Conservation (phyloP, 306 rosid genomes). For the Fragaria nilgerrensis region DNA sequence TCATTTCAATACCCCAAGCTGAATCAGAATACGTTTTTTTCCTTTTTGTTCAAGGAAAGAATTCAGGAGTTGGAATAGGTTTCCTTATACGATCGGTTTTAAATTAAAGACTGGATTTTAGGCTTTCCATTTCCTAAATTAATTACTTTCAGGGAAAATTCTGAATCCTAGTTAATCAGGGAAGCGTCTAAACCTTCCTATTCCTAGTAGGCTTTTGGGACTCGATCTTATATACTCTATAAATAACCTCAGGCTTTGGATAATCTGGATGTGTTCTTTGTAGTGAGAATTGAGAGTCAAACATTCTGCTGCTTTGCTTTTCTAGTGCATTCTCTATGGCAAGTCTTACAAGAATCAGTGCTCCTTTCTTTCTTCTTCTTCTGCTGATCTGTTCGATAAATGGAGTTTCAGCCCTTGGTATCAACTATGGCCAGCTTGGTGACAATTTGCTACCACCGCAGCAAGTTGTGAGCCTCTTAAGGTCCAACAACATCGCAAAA, state of each 20-base stretch:
- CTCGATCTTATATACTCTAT: too few species aligned
- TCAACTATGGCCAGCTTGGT: constrained; percentile 85
- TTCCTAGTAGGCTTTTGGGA: too few species aligned
- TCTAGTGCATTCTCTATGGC: background rate
- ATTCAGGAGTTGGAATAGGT: background rate
- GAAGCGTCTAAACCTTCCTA: too few species aligned
- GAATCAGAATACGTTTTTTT: background rate
- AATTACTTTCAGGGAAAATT: too few species aligned
- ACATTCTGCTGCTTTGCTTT: background rate
- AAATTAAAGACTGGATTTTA: too few species aligned
- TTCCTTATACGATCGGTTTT: too few species aligned
- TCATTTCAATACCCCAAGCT: background rate
- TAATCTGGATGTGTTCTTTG: background rate
- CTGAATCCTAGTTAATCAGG: too few species aligned
- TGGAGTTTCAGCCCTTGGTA: constrained; percentile 53
- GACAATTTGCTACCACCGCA: constrained; percentile 72
- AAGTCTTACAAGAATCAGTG: background rate
- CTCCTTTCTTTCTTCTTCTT: background rate
- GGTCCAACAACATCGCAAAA: constrained; percentile 46
- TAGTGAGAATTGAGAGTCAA: background rate
- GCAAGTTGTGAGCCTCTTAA: constrained; percentile 62
- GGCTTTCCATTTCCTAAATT: too few species aligned
- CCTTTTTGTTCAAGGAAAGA: too few species aligned
- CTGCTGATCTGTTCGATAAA: background rate
- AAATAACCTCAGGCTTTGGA: background rate